Base-by-base conservation (phyloP, 164 flowering plant species). In the Vitis rotundifolia region DNA sequence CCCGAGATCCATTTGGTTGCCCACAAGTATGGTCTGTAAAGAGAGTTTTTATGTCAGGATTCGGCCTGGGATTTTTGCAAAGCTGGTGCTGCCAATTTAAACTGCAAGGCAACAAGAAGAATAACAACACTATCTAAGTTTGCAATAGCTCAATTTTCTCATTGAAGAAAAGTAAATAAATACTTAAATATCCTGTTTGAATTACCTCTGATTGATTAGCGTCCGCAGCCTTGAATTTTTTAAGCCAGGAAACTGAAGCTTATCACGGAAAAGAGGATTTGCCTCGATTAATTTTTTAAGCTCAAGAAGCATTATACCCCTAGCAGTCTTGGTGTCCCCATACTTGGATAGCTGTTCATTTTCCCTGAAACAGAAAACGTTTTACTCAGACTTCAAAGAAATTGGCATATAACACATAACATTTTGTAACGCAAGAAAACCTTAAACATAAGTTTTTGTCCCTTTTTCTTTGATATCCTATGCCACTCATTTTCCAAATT, bases 1-100 rank as follows among this genome's bases (percentile, higher is more conserved):
- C 82, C 52, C 67, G 74, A 37, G 80, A 74, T 69, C 84, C 78
- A 72, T 73, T 77, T 15, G 80, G 73, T 73, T 76, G 82, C 50
- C 74, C 85, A 80, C 85, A 82, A 67, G 75, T 64, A 61, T 82
- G 85, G 49, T 82, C 85, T 31, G 78, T 78, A 75, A 80, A 82
- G 18, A 84, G 81, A n/a, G 87, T 81, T 71, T 81, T 79, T 47
- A 83, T 79, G 63, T 79, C 82, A 59, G 83, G 87, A 62, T 81
- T 79, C 3, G 81, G 73, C 71, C 75, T 81, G 8, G 84, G 87
- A 61, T 73, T 79, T 72, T 83, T 83, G 70, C 85, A 84, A 59
- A 78, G 84, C 66, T 81, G 87, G 59, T 84, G 85, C 75, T 84
- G 87, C 85, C 83, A 82, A 66, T 80, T 81, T 49, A 81, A 73